Percentiles rank a stretch among this genome's conserved stretches.
phyloP scores from a whole-genome alignment of 768 basidiomycete species.

The Suillus brevipes region DNA sequence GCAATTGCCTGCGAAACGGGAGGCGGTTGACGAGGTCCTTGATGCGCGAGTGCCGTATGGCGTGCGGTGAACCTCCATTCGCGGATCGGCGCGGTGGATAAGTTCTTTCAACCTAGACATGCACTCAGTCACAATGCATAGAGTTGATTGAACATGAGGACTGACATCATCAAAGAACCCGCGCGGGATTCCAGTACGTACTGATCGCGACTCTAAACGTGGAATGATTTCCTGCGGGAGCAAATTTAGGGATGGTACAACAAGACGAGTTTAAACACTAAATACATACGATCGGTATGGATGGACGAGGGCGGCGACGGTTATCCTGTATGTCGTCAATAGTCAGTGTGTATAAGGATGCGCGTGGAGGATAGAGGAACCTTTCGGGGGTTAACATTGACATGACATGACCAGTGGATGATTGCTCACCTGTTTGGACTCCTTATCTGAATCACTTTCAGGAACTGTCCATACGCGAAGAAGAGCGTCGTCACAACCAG shows the following conservation, averaged over 20 bases:
- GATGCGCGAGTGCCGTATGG: neutral
- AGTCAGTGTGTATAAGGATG: neutral
- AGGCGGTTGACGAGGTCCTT: neutral
- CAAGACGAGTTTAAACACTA: neutral
- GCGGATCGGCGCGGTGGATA: neutral
- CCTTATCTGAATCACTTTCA: neutral
- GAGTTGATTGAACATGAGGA: neutral
- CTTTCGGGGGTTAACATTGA: neutral
- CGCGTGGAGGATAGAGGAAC: neutral
- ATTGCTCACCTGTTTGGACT: neutral
- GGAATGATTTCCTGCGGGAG: neutral
- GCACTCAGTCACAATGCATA: neutral
- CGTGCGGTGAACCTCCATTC: neutral
- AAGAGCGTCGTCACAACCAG: neutral
- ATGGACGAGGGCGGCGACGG: neutral
- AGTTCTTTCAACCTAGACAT: neutral
- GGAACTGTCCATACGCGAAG: neutral
- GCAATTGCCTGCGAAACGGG: neutral
- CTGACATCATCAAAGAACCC: constrained; percentile 2
- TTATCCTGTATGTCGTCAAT: neutral
- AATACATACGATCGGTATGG: neutral
- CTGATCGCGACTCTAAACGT: neutral
- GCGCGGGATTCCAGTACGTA: neutral
- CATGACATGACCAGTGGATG: neutral
- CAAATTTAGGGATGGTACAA: neutral